These are phyloP conservation scores for Kwoniella europaea DNA, from an alignment of 768 basidiomycete genomes.

Conservation along the genomic window DNA sequence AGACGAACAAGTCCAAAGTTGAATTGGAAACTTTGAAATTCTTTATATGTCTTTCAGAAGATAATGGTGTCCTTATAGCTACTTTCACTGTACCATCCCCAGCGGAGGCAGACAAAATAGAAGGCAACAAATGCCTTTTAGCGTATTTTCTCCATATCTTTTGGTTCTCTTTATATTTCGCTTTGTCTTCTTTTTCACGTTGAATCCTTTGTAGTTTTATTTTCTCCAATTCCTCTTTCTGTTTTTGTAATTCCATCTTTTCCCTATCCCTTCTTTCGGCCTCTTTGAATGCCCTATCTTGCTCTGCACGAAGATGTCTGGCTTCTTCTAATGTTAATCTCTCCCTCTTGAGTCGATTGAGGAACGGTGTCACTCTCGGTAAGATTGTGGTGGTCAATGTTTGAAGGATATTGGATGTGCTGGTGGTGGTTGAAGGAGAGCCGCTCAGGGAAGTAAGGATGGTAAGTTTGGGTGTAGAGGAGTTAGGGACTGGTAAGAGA, in stretches of 20 bases:
- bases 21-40: constrained; percentile 33
- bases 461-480: constrained; percentile 64
- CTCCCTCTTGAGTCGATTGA: constrained; percentile 67
- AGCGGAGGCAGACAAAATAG: constrained; percentile 6
- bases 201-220: constrained; percentile 40
- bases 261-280: constrained; percentile 71
- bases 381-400: constrained; percentile 75
- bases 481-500: constrained; percentile 65
- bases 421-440: constrained; percentile 66
- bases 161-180: constrained; percentile 48
- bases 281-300: constrained; percentile 77
- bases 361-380: constrained; percentile 78
- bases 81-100: constrained; percentile 44
- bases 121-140: constrained; percentile 62
- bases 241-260: constrained; percentile 65
- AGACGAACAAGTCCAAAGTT: constrained; percentile 44
- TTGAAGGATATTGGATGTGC: constrained; percentile 67
- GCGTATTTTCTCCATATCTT: constrained; percentile 68
- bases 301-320: constrained; percentile 68
- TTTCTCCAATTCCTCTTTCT: constrained; percentile 61
- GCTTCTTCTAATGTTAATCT: constrained; percentile 61
- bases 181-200: constrained; percentile 38
- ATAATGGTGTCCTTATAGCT: constrained; percentile 48
- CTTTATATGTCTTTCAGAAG: constrained; percentile 42
- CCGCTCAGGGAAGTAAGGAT: constrained; percentile 87